Base-by-base conservation (phyloP, 2,329 filamentous ascomycete species). In the Colletotrichum tropicicola region DNA sequence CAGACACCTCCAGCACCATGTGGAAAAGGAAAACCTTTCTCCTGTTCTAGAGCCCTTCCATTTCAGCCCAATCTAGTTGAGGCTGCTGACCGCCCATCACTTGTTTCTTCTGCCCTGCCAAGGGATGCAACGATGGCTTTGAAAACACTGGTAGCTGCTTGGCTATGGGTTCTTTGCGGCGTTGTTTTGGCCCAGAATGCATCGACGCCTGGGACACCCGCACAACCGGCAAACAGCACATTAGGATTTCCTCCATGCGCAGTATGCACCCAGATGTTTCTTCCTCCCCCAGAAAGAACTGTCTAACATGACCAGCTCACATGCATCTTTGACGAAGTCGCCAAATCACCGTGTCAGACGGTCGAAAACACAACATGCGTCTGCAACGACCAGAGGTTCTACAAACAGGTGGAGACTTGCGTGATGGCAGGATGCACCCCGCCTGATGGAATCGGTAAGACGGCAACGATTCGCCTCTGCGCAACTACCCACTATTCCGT, bases 321-420 rank as follows among this genome's bases (percentile, higher is more conserved):
- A 8, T 58, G 55, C 17, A 51, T 58, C 9, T 39, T 28, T 12
- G 21, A 15, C n/a, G 32, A 23, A 23, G 32, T 58, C 5, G n/a
- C 8, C 12, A 30, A 30, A 1, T 58, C 55, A 1, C 23, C 32
- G 5, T 58, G 55, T 21, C 55, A 30, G 8, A 49, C 44, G 12
- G 25, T 58, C 10, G 45, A 28, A 17, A 58, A 58, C 23, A 41
- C 37, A 17, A 58, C 44, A 30, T 58, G 55, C 25, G 44, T 58
- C 25, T 58, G 44, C 32, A n/a, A 28, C n/a, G 25, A 58, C 21
- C 30, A 27, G 15, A 32, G 23, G 3, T 58, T 58, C 32, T 49
- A 58, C 44, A 49, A 43, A 15, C 23, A 49, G 4, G 13, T 43
- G 21, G 55, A 58, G 44, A 30, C 35, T 7, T 58, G 55, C n/a